These are phyloP conservation scores for Cercospora citrullina DNA, from an alignment of 2,329 filamentous ascomycete genomes.

Conservation along the genomic window DNA sequence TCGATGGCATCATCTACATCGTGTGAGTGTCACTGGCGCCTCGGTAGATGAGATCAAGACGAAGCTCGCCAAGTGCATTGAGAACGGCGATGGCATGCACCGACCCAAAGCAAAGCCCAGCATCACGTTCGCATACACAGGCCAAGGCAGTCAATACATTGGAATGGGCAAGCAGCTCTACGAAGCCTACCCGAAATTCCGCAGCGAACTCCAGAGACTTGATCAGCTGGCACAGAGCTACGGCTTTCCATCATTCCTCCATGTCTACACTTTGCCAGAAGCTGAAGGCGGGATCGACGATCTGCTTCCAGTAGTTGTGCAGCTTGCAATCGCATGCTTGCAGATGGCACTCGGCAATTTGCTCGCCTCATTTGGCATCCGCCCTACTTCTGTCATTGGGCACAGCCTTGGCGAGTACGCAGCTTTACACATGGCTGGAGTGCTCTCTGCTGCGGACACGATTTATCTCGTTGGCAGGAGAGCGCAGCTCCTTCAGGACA, in stretches of 20 bases:
- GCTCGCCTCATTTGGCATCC: neutral
- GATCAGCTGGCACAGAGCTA: neutral
- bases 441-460: constrained; percentile 24
- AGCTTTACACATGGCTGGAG: constrained; percentile 17
- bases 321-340: constrained; percentile 5
- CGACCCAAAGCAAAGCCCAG: neutral
- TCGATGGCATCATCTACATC: constrained; percentile 45
- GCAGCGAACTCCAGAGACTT: neutral
- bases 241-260: neutral
- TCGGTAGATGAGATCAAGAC: constrained; percentile 21
- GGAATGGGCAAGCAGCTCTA: constrained; percentile 26
- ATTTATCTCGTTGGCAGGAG: constrained; percentile 41
- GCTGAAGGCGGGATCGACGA: neutral
- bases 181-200: neutral
- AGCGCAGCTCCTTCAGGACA: constrained; percentile 35
- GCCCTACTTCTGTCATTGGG: constrained; percentile 27
- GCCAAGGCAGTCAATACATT: constrained; percentile 39
- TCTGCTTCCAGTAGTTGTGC: neutral
- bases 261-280: neutral
- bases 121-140: constrained; percentile 45
- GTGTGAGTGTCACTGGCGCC: constrained; percentile 33
- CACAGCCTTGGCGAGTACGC: constrained; percentile 23
- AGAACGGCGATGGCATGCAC: neutral
- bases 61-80: constrained; percentile 24
- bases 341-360: constrained; percentile 19